A percentile compares a stretch with the other conserved stretches of the same genome.
Conservation (phyloP, 1,139 yeast species). For the Diutina sp. region DNA sequence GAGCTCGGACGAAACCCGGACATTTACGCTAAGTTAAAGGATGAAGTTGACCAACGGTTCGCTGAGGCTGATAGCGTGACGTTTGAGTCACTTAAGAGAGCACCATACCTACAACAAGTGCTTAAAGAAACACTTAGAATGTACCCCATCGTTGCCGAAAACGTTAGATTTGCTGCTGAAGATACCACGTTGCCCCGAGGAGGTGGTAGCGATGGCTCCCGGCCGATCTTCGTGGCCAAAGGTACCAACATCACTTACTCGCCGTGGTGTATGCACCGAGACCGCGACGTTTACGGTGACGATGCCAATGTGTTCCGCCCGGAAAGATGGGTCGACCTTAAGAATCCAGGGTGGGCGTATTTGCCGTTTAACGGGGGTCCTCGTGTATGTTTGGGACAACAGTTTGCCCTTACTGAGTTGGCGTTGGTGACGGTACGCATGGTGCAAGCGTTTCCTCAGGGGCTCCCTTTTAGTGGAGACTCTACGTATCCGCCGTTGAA, state of each 20-base stretch:
- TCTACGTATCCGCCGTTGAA: neutral
- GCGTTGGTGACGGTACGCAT: constrained; percentile 2
- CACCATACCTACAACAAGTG: neutral
- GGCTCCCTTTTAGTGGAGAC: neutral
- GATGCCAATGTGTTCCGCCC: neutral
- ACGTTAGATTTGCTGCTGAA: neutral
- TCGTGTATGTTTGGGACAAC: constrained; percentile 29
- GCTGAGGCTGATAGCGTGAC: neutral
- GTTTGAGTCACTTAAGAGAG: neutral
- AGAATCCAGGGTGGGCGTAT: neutral
- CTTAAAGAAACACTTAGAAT: neutral
- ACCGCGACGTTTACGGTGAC: neutral
- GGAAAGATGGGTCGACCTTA: neutral
- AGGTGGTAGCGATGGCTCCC: neutral
- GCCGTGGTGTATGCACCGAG: neutral
- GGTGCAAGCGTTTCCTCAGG: neutral
- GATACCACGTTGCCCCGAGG: constrained; percentile 1
- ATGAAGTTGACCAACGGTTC: neutral
- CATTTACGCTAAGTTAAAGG: neutral
- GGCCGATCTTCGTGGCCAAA: neutral
- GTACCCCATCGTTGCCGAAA: constrained; percentile 1
- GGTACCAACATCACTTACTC: neutral
- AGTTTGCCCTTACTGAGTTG: neutral
- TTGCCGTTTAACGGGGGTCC: constrained; percentile 46
- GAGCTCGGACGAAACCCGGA: neutral